A percentile compares a stretch with the other conserved stretches of the same genome.
Conservation (phyloP, 1,284 basidiomycete genomes). For the Boletus sp. region DNA sequence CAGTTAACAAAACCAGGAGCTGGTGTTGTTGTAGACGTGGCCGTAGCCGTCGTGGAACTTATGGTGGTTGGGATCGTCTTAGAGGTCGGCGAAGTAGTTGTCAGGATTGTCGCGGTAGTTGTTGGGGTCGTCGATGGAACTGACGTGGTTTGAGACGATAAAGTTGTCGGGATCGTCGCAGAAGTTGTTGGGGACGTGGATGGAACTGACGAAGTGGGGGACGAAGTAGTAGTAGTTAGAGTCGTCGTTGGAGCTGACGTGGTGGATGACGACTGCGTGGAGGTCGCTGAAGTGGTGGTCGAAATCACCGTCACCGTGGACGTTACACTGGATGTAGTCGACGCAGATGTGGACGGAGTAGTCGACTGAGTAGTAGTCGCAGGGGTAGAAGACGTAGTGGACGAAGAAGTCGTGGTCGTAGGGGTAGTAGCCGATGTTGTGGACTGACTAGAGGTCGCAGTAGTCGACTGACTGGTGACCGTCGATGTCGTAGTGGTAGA, state of each 20-base stretch:
- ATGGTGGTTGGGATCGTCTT: neutral
- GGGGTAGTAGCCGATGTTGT: no score
- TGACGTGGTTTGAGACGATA: no score
- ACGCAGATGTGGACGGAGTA: neutral
- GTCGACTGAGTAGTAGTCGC: neutral
- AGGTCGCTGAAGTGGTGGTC: neutral
- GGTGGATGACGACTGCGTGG: no score
- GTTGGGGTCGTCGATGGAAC: neutral
- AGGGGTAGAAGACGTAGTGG: neutral
- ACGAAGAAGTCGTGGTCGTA: neutral
- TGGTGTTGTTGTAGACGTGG: neutral
- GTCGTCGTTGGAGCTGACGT: no score
- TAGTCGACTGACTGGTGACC: no score
- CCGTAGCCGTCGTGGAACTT: neutral
- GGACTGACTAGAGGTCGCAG: no score
- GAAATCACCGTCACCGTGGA: neutral
- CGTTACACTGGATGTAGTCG: neutral
- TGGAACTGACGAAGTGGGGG: no score
- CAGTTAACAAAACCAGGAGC: conserved; percentile 8
- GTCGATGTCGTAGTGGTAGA: no score
- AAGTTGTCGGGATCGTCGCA: neutral
- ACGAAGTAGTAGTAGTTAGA: no score
- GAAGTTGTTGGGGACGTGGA: neutral
- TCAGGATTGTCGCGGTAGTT: neutral
- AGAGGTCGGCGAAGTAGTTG: neutral